A percentile compares a stretch with the other conserved stretches of the same genome.
Evolutionary conservation across 1,139 yeast genomes (phyloP).

Genomic region (Lodderomyces oxycetoniae): DNA sequence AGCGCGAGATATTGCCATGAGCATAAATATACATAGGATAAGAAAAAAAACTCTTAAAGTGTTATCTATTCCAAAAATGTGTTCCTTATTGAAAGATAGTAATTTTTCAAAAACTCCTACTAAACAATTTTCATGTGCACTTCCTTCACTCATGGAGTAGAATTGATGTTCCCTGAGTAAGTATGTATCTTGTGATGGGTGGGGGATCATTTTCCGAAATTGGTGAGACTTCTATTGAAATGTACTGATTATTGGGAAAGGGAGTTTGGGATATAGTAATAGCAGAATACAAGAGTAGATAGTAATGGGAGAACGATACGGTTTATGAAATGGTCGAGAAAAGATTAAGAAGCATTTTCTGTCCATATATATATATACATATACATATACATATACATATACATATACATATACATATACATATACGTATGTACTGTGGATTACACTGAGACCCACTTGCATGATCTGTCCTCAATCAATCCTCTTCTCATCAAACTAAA

Average conservation of each 20-base stretch:
- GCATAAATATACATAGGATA: neutral
- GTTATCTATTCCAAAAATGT: conserved; percentile 2
- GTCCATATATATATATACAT: no score
- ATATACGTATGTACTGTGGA: neutral
- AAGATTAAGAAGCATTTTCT: no score
- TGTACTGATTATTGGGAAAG: no score
- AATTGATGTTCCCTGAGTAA: conserved; percentile 29
- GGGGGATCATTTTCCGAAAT: conserved; percentile 15
- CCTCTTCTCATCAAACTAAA: no score
- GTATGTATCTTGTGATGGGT: conserved; percentile 20
- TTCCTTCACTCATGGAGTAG: conserved; percentile 11
- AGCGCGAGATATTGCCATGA: neutral
- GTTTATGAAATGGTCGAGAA: no score
- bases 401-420: neutral
- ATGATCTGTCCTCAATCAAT: no score
- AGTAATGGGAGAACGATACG: no score
- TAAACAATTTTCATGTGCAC: neutral
- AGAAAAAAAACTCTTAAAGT: conserved; percentile 2
- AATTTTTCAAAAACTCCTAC: neutral
- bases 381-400: neutral
- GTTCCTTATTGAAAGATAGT: conserved; percentile 1
- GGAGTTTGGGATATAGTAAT: no score
- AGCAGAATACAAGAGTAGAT: no score
- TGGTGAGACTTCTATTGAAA: no score
- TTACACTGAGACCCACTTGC: neutral